Evolutionary conservation across 2,329 filamentous ascomycete genomes (phyloP).

Genomic region (Cladophialophora carrionii): DNA sequence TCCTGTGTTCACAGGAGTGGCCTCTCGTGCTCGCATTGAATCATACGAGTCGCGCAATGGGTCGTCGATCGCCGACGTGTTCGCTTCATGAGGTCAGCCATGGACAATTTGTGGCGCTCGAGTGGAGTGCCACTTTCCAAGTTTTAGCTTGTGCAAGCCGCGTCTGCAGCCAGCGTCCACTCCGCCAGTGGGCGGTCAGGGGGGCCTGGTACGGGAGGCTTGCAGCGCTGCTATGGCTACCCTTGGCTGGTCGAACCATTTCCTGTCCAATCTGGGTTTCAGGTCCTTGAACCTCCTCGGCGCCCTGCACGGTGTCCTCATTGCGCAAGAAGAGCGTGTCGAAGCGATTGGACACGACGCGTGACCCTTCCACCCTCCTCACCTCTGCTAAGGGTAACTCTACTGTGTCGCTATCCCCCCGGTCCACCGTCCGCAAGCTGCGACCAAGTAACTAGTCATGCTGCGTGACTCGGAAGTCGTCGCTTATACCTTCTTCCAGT

Average conservation of each 20-base stretch:
- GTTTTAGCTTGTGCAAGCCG: slow-evolving; percentile 9
- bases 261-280: slow-evolving; percentile 27
- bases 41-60: background rate
- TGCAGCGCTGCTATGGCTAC: background rate
- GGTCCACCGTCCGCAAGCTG: background rate
- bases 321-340: slow-evolving; percentile 27
- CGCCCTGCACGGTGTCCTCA: slow-evolving; percentile 23
- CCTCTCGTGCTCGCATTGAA: background rate
- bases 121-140: slow-evolving; percentile 20
- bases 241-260: slow-evolving; percentile 3
- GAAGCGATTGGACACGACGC: slow-evolving; percentile 29
- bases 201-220: background rate
- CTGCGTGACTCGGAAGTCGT: slow-evolving; percentile 18
- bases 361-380: background rate
- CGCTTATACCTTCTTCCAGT: slow-evolving; percentile 29
- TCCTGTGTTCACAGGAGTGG: background rate
- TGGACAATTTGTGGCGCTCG: slow-evolving; percentile 15
- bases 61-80: slow-evolving; percentile 4
- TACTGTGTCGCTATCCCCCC: slow-evolving; percentile 2
- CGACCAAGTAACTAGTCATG: background rate
- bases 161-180: slow-evolving; percentile 5
- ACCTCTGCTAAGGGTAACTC: slow-evolving; percentile 7
- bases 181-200: slow-evolving; percentile 4
- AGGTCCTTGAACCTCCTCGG: slow-evolving; percentile 11
- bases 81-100: slow-evolving; percentile 20